Evolutionary conservation across 345 rosid species (phyloP).

Genomic region (Aquilaria sinensis): DNA sequence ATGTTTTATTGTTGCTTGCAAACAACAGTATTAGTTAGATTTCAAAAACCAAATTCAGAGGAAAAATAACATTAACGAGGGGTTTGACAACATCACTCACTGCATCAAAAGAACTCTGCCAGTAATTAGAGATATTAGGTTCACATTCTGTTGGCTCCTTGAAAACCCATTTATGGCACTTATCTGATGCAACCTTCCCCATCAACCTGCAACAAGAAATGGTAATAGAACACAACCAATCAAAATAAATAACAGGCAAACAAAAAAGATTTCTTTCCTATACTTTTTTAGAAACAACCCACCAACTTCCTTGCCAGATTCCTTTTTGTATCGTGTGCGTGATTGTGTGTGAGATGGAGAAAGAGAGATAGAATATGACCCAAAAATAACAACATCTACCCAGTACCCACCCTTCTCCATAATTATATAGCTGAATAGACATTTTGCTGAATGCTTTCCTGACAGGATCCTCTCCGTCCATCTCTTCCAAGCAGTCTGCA

Average conservation of each 20-base stretch:
- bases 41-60: not conserved
- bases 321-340: not conserved
- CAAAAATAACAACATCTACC: conserved; percentile 61
- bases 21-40: not conserved
- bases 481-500: conserved; percentile 74
- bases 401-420: conserved; percentile 99
- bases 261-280: not conserved
- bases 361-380: conserved; percentile 1
- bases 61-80: not conserved
- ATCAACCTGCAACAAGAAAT: conserved; percentile 55
- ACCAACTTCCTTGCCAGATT: not conserved
- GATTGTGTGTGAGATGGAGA: not conserved
- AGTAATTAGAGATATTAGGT: conserved; percentile 89
- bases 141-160: conserved; percentile 95
- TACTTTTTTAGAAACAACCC: not conserved
- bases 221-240: conserved; percentile 2
- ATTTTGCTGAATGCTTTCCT: conserved; percentile 99
- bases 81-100: conserved; percentile 37
- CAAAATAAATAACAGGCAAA: not conserved
- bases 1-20: not conserved
- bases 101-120: conserved; percentile 99
- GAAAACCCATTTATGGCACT: conserved; percentile 99
- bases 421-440: conserved; percentile 99
- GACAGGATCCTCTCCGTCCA: conserved; percentile 90
- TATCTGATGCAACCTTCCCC: conserved; percentile 99